Evolutionary conservation across 2,329 filamentous ascomycete species (phyloP).

Genomic region (Trichoderma pleuroti): DNA sequence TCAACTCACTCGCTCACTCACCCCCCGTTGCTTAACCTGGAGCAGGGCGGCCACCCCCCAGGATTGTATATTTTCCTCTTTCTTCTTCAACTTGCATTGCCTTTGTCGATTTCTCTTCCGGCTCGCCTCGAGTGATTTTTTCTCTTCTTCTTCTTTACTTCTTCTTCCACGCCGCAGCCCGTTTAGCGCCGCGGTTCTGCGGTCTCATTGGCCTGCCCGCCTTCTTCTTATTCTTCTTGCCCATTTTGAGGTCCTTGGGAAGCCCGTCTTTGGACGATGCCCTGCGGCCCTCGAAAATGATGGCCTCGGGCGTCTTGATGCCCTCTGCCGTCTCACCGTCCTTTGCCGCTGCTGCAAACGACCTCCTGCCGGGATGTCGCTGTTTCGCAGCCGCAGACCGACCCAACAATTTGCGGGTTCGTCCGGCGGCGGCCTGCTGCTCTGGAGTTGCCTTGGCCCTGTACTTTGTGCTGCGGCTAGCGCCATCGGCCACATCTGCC

Average conservation of each 20-base stretch:
- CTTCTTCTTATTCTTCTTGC: slow-evolving; percentile 51
- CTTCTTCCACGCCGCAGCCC: slow-evolving; percentile 44
- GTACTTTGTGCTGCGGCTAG: slow-evolving; percentile 51
- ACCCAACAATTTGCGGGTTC: slow-evolving; percentile 70
- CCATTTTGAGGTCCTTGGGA: slow-evolving; percentile 59
- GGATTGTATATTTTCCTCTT: not conserved
- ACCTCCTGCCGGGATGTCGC: slow-evolving; percentile 28
- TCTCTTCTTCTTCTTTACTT: slow-evolving; percentile 19
- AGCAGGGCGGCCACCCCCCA: not conserved
- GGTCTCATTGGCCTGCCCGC: slow-evolving; percentile 35
- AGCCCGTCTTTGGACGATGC: slow-evolving; percentile 65
- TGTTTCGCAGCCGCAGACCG: slow-evolving; percentile 58
- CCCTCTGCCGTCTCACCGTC: slow-evolving; percentile 25
- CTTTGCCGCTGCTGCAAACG: slow-evolving; percentile 23
- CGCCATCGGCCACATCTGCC: slow-evolving; percentile 36
- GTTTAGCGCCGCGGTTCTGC: slow-evolving; percentile 37
- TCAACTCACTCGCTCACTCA: not conserved
- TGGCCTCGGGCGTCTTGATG: slow-evolving; percentile 60
- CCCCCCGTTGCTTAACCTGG: not conserved
- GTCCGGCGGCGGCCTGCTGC: slow-evolving; percentile 67
- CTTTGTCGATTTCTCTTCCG: slow-evolving; percentile 29
- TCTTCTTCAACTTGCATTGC: not conserved
- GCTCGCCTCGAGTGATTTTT: not conserved
- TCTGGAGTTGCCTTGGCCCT: slow-evolving; percentile 67
- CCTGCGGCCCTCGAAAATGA: slow-evolving; percentile 79